Conservation (phyloP, 2,329 filamentous ascomycete genomes). For the Dactylellina sp. region DNA sequence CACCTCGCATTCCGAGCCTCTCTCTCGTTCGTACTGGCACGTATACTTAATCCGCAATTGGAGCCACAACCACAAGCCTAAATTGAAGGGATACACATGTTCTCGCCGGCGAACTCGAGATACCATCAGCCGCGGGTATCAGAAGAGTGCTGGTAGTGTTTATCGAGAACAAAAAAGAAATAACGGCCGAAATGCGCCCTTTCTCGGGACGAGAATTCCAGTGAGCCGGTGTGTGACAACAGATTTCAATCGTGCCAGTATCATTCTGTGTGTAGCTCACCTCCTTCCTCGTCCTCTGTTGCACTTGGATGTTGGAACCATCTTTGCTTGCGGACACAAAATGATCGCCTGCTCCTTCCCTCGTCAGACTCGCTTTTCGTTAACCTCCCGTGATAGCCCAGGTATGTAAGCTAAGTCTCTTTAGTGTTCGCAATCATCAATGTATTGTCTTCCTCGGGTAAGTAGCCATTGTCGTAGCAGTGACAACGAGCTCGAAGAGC, state of each 20-base stretch:
- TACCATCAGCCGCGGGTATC: slow-evolving; percentile 45
- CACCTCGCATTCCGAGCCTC: slow-evolving; percentile 37
- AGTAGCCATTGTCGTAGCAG: slow-evolving; percentile 30
- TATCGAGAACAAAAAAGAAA: slow-evolving; percentile 52
- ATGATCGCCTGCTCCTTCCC: slow-evolving; percentile 53
- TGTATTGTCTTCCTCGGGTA: slow-evolving; percentile 48
- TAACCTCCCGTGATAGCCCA: slow-evolving; percentile 47
- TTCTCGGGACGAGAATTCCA: slow-evolving; percentile 33
- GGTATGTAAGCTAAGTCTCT: slow-evolving; percentile 18
- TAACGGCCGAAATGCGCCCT: slow-evolving; percentile 26
- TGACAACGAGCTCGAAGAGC: slow-evolving; percentile 39
- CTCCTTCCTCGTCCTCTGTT: slow-evolving; percentile 44
- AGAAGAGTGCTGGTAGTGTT: slow-evolving; percentile 14
- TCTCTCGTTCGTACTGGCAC: slow-evolving; percentile 23
- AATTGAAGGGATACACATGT: slow-evolving; percentile 56
- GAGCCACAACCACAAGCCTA: slow-evolving; percentile 23
- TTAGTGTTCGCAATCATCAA: slow-evolving; percentile 30
- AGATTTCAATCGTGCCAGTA: slow-evolving; percentile 26
- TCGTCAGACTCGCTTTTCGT: slow-evolving; percentile 31
- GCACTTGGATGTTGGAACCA: slow-evolving; percentile 42
- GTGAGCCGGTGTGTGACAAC: slow-evolving; percentile 52
- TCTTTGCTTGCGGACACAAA: slow-evolving; percentile 45
- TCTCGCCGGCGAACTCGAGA: slow-evolving; percentile 40
- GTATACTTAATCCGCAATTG: background rate
- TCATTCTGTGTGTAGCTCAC: slow-evolving; percentile 18